A percentile compares a stretch with the other conserved stretches of the same genome.
These are phyloP conservation scores for Hypoxylon crocopeplum DNA, from an alignment of 495 filamentous ascomycete species.

Conservation along the genomic window DNA sequence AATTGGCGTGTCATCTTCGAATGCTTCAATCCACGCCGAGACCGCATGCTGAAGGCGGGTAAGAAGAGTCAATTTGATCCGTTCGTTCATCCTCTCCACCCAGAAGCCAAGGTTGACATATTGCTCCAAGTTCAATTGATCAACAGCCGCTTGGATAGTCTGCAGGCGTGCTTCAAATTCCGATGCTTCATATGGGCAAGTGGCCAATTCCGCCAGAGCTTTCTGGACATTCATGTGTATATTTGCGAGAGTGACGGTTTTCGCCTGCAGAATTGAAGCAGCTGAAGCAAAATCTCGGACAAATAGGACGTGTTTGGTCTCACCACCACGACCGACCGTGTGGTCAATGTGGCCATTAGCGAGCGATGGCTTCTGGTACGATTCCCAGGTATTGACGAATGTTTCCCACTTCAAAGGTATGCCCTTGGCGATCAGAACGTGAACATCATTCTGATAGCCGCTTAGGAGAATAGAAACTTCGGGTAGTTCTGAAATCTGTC, in stretches of 20 bases:
- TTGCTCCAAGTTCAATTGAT: constrained; percentile 93
- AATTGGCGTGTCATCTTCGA: constrained; percentile 67
- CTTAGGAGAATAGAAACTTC: constrained; percentile 85
- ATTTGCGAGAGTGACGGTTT: constrained; percentile 75
- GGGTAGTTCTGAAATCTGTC: constrained; percentile 79
- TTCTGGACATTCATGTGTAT: constrained; percentile 87
- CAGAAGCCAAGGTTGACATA: constrained; percentile 90
- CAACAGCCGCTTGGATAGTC: constrained; percentile 83
- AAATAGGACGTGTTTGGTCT: constrained; percentile 95
- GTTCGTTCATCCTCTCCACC: constrained; percentile 84
- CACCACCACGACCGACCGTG: constrained; percentile 62
- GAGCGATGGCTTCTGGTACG: constrained; percentile 75
- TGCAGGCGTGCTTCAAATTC: constrained; percentile 83
- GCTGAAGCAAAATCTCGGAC: constrained; percentile 88
- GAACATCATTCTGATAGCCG: constrained; percentile 88
- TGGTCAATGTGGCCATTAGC: constrained; percentile 68
- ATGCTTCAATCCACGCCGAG: constrained; percentile 81
- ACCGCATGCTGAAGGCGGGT: constrained; percentile 81
- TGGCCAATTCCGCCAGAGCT: constrained; percentile 80
- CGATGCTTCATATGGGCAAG: constrained; percentile 77
- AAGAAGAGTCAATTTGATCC: constrained; percentile 79
- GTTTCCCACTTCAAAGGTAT: constrained; percentile 94
- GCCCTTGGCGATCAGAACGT: constrained; percentile 81
- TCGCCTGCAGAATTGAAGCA: constrained; percentile 83
- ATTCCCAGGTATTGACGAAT: constrained; percentile 94